phyloP scores from a whole-genome alignment of 1,139 yeast genomes.

The Geotrichum reessii region DNA sequence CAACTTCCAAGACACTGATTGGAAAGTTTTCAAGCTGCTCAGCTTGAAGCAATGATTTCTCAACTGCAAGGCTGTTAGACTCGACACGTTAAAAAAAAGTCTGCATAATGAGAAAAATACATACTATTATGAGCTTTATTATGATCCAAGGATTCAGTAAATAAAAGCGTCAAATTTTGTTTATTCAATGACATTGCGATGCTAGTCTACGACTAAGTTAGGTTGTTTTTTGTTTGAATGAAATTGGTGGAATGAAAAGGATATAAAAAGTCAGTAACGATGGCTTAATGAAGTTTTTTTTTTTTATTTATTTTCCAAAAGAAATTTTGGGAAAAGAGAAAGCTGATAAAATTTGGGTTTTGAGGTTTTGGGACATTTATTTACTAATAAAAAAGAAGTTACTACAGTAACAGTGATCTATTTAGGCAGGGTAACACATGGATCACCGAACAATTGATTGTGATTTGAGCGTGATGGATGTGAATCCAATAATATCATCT shows the following conservation, averaged over 20 bases:
- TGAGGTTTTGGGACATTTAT: too few species aligned
- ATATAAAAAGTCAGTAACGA: neutral
- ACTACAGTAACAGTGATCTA: neutral
- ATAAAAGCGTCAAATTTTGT: slow-evolving; percentile 13
- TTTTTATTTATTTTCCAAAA: neutral
- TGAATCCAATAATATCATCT: slow-evolving; percentile 31
- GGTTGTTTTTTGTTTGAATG: neutral
- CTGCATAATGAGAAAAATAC: slow-evolving; percentile 1
- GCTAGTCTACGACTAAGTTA: neutral
- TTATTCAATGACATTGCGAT: slow-evolving; percentile 10
- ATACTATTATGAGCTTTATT: slow-evolving; percentile 19
- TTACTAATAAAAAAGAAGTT: too few species aligned
- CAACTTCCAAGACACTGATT: slow-evolving; percentile 65
- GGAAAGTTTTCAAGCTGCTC: slow-evolving; percentile 73
- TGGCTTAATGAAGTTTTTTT: neutral
- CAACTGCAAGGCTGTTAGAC: slow-evolving; percentile 29
- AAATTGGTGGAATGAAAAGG: neutral
- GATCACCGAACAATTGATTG: slow-evolving; percentile 35
- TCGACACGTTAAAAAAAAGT: neutral
- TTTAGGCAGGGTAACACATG: neutral
- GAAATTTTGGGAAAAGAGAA: neutral
- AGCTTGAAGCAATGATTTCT: slow-evolving; percentile 45
- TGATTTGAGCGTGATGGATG: slow-evolving; percentile 33
- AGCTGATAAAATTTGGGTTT: too few species aligned
- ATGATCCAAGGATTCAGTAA: slow-evolving; percentile 20